These are phyloP conservation scores for Tetracladium maxilliforme DNA, from an alignment of 2,329 filamentous ascomycete species.

Conservation along the genomic window DNA sequence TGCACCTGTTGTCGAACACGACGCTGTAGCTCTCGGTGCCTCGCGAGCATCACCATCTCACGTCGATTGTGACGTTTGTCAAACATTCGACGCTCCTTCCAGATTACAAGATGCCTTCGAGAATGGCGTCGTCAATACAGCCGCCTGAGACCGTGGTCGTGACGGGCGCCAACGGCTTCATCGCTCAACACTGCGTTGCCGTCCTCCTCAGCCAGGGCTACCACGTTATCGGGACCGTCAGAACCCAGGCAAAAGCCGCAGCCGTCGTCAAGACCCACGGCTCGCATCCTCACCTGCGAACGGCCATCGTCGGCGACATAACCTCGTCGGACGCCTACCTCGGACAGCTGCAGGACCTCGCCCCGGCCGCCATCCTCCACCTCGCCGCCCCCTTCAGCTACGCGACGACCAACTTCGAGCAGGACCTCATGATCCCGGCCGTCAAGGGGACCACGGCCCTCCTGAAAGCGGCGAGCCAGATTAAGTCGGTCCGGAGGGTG, in stretches of 20 bases:
- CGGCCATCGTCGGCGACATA: slow-evolving; percentile 1
- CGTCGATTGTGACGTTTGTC: too few species aligned
- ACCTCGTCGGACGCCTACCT: neutral
- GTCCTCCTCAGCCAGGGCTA: slow-evolving; percentile 1
- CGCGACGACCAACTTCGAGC: slow-evolving; percentile 12
- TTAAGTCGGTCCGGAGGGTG: slow-evolving; percentile 8
- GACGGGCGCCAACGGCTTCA: slow-evolving; percentile 4
- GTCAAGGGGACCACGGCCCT: slow-evolving; percentile 12
- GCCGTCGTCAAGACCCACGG: slow-evolving; percentile 1
- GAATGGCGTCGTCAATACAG: too few species aligned
- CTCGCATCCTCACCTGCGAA: slow-evolving; percentile 1
- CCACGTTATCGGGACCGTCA: slow-evolving; percentile 2
- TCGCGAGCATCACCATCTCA: too few species aligned
- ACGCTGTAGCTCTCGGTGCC: too few species aligned
- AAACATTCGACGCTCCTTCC: too few species aligned
- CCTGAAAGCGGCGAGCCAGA: slow-evolving; percentile 10
- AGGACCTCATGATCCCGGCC: slow-evolving; percentile 13
- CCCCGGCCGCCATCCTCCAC: slow-evolving; percentile 9
- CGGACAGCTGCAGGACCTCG: slow-evolving; percentile 1
- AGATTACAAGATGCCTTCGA: too few species aligned
- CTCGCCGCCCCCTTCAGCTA: slow-evolving; percentile 15
- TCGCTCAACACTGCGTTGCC: slow-evolving; percentile 2
- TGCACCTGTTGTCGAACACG: too few species aligned
- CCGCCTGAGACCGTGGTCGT: too few species aligned
- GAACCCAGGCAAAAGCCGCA: slow-evolving; percentile 1